Conservation (phyloP, 306 rosid species). For the Cercis canadensis region DNA sequence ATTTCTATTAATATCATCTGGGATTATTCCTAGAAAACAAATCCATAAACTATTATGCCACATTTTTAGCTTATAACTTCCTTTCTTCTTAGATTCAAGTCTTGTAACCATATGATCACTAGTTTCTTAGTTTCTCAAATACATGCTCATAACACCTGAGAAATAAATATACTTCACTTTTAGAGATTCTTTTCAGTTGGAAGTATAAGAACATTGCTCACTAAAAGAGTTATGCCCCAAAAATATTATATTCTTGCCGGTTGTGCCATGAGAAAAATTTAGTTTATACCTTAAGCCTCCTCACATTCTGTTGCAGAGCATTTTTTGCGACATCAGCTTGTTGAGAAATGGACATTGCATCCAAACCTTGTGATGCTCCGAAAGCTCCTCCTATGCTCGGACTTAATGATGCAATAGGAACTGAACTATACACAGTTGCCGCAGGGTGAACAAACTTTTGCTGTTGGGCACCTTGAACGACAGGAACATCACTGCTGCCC, state of each 20-base stretch:
- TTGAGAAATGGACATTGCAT: constrained; percentile 64
- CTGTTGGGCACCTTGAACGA: constrained; percentile 60
- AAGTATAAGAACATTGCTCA: background rate
- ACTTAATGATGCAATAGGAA: constrained; percentile 43
- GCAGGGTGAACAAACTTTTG: constrained; percentile 53
- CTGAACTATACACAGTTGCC: constrained; percentile 46
- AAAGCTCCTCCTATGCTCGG: constrained; percentile 69
- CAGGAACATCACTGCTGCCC: constrained; percentile 50
- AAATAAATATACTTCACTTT: background rate
- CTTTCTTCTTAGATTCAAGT: background rate
- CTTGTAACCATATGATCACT: background rate
- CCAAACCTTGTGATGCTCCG: constrained; percentile 52
- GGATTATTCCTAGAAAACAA: background rate
- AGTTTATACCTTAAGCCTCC: constrained; percentile 76
- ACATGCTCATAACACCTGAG: background rate
- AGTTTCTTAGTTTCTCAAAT: background rate
- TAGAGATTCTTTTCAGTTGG: background rate
- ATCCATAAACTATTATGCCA: background rate
- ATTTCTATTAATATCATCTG: background rate
- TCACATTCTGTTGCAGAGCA: constrained; percentile 70
- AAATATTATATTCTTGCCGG: background rate
- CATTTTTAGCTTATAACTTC: background rate
- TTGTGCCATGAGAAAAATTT: background rate
- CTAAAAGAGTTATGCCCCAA: background rate
- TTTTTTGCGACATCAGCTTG: constrained; percentile 72